Percentiles rank a stretch among this genome's conserved stretches.
phyloP scores from a whole-genome alignment of 306 rosid genomes.

The Parietaria judaica region DNA sequence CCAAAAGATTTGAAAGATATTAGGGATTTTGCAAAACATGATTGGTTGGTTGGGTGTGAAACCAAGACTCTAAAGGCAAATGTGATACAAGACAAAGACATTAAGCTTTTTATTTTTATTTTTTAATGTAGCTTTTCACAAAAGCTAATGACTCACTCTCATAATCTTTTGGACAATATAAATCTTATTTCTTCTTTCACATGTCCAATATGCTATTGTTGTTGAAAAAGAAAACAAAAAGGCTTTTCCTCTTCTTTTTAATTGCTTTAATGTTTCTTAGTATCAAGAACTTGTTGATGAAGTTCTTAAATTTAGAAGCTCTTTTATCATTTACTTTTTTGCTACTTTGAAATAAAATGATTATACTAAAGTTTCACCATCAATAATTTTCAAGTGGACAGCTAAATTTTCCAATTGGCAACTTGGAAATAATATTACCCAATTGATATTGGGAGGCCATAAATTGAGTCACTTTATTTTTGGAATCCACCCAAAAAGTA shows the following conservation, averaged over 20 bases:
- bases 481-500: background rate
- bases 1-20: constrained; percentile 16
- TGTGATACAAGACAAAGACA: constrained; percentile 17
- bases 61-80: constrained; percentile 11
- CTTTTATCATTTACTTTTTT: background rate
- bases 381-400: constrained; percentile 5
- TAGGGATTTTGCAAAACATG: constrained; percentile 6
- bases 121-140: constrained; percentile 5
- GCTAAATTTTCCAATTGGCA: background rate
- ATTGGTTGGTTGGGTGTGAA: constrained; percentile 18
- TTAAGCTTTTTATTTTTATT: background rate
- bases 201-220: background rate
- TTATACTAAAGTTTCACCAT: background rate
- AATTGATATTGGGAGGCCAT: background rate
- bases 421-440: background rate
- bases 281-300: too few relatives aligned
- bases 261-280: too few relatives aligned
- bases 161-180: constrained; percentile 1
- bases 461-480: background rate
- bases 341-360: background rate
- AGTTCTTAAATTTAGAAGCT: too few relatives aligned
- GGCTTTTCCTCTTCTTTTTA: background rate
- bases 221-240: background rate
- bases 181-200: background rate
- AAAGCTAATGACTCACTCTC: constrained; percentile 10